phyloP scores from a whole-genome alignment of 208 protist species.

The Angomonas ambiguus region DNA sequence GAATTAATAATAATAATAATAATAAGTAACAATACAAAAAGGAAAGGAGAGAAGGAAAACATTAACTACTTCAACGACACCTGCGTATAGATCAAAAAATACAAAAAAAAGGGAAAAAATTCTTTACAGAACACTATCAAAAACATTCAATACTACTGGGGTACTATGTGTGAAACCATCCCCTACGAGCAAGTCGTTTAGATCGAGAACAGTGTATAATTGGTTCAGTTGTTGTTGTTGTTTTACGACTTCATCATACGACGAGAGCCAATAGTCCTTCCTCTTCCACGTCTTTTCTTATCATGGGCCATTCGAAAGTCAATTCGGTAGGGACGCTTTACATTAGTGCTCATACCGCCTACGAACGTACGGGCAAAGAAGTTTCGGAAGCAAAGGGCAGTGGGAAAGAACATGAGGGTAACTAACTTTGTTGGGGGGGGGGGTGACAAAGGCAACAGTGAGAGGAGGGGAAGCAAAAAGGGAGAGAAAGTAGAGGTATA shows the following conservation, averaged over 20 bases:
- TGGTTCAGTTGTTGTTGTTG: no score
- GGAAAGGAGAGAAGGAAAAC: background rate
- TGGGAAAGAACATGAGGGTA: slow-evolving; percentile 47
- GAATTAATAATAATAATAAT: no score
- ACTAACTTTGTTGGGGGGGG: background rate
- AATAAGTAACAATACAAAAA: background rate
- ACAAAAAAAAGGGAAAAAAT: background rate
- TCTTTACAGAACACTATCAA: background rate
- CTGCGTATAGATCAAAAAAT: no score
- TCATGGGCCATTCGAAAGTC: slow-evolving; percentile 85
- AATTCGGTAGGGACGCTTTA: slow-evolving; percentile 79
- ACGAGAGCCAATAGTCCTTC: slow-evolving; percentile 60
- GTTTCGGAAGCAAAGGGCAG: slow-evolving; percentile 30
- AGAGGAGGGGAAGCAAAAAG: background rate
- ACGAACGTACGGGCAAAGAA: slow-evolving; percentile 74
- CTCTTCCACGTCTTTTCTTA: slow-evolving; percentile 65
- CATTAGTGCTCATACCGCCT: slow-evolving; percentile 73
- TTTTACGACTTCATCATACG: slow-evolving; percentile 89
- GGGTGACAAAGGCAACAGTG: background rate
- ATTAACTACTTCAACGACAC: no score
- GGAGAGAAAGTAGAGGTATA: background rate
- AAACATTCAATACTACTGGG: no score
- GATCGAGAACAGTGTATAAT: no score
- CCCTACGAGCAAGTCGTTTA: no score
- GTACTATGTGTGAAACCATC: no score